Percentiles rank a stretch among this genome's conserved stretches.
phyloP scores from a whole-genome alignment of 345 rosid genomes.

The Brassica napus region DNA sequence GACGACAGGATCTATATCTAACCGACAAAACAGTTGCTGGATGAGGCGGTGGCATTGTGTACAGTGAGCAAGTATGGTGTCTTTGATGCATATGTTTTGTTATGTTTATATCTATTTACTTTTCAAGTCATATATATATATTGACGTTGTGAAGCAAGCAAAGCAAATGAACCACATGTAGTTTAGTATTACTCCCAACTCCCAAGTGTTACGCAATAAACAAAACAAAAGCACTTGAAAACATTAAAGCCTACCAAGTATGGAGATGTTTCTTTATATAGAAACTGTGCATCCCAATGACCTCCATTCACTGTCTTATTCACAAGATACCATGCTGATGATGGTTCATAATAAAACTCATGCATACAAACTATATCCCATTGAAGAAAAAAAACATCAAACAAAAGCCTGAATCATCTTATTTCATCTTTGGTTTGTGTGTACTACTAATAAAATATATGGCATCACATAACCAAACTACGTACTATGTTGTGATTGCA shows the following conservation, averaged over 20 bases:
- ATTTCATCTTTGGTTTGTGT: constrained; percentile 28
- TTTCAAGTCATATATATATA: neutral
- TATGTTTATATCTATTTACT: neutral
- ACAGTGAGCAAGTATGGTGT: neutral
- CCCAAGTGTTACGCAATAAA: neutral
- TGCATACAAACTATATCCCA: constrained; percentile 24
- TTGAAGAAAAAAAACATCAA: neutral
- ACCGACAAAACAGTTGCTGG: neutral
- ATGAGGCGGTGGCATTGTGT: neutral
- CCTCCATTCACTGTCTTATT: constrained; percentile 18
- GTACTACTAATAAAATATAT: constrained; percentile 24
- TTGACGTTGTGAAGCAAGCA: neutral
- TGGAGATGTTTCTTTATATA: neutral
- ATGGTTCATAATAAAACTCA: constrained; percentile 26
- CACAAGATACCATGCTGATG: constrained; percentile 26
- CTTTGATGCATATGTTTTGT: neutral
- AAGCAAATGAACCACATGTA: neutral
- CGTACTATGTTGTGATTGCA: constrained; percentile 32
- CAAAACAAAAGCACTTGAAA: neutral
- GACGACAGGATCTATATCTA: neutral
- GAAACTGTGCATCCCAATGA: constrained; percentile 10
- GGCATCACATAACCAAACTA: constrained; percentile 38
- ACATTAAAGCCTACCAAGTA: neutral
- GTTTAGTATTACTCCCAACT: neutral
- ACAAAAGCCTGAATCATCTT: constrained; percentile 28